Conservation (phyloP, 2,329 filamentous ascomycete species). For the Drechslera avenae region DNA sequence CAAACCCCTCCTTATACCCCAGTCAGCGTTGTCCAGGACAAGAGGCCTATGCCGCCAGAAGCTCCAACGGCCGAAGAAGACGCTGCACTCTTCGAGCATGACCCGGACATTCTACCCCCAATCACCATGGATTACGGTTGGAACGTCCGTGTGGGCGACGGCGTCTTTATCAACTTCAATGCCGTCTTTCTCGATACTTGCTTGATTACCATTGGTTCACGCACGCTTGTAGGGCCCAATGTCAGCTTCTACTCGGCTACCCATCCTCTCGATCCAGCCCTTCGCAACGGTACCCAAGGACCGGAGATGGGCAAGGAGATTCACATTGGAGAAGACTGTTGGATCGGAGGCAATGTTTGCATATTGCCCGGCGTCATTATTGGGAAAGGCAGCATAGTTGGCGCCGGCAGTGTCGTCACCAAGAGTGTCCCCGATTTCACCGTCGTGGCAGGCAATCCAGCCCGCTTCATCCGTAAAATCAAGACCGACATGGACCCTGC, state of each 20-base stretch:
- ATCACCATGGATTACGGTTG: slow-evolving; percentile 78
- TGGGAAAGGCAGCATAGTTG: slow-evolving; percentile 73
- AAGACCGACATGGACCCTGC: slow-evolving; percentile 41
- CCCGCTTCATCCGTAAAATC: slow-evolving; percentile 62
- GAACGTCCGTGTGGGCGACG: slow-evolving; percentile 71
- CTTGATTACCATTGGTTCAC: slow-evolving; percentile 72
- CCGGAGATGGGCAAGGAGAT: slow-evolving; percentile 78
- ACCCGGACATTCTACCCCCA: slow-evolving; percentile 73
- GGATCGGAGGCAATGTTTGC: slow-evolving; percentile 57
- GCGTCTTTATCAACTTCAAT: slow-evolving; percentile 78
- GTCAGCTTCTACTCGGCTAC: slow-evolving; percentile 75
- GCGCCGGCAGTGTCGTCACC: slow-evolving; percentile 83
- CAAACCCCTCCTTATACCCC: slow-evolving; percentile 14
- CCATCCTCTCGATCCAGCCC: slow-evolving; percentile 75
- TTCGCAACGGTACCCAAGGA: slow-evolving; percentile 75
- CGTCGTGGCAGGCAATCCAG: slow-evolving; percentile 71
- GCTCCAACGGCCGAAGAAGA: slow-evolving; percentile 66
- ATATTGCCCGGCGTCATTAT: slow-evolving; percentile 80
- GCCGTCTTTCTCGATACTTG: slow-evolving; percentile 79
- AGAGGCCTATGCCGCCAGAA: slow-evolving; percentile 65
- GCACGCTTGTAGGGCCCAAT: slow-evolving; percentile 79
- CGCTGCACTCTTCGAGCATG: slow-evolving; percentile 65
- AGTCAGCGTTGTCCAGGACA: slow-evolving; percentile 66
- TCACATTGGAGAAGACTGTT: slow-evolving; percentile 71
- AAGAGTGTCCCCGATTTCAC: slow-evolving; percentile 72